A percentile compares a stretch with the other conserved stretches of the same genome.
Evolutionary conservation across 2,329 filamentous ascomycete species (phyloP).

Genomic region (Shiraia sp.): DNA sequence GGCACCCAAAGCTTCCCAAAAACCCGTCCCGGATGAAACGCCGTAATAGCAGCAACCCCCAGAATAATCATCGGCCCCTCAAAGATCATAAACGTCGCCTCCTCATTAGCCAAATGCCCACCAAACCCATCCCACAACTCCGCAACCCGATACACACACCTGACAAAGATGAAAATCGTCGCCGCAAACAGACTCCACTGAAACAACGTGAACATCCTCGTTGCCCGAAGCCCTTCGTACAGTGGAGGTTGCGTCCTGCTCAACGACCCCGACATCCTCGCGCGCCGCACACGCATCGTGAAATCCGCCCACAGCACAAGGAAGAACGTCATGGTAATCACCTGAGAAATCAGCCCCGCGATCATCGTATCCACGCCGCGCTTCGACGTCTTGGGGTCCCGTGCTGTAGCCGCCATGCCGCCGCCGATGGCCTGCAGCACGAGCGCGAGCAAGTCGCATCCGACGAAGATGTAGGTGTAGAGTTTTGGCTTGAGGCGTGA

Average conservation of each 20-base stretch:
- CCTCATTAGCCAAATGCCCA: conserved; percentile 50
- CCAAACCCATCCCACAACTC: conserved; percentile 52
- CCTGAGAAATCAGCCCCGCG: conserved; percentile 59
- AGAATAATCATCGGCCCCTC: conserved; percentile 56
- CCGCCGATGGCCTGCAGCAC: conserved; percentile 61
- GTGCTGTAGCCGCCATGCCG: conserved; percentile 57
- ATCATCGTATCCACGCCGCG: conserved; percentile 59
- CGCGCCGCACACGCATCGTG: conserved; percentile 19
- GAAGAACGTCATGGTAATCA: conserved; percentile 56
- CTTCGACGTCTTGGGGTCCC: conserved; percentile 43
- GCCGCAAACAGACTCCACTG: conserved; percentile 43
- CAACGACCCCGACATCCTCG: conserved; percentile 19
- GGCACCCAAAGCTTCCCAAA: conserved; percentile 30
- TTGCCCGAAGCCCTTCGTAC: conserved; percentile 20
- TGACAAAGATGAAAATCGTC: conserved; percentile 50
- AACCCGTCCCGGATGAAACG: conserved; percentile 48
- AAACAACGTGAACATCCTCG: conserved; percentile 19
- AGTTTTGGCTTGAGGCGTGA: conserved; percentile 34
- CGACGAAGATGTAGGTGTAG: conserved; percentile 62
- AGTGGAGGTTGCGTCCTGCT: conserved; percentile 23
- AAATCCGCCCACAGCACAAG: conserved; percentile 46
- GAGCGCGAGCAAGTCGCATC: conserved; percentile 61
- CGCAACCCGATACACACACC: conserved; percentile 53
- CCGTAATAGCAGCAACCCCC: conserved; percentile 50
- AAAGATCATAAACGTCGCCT: conserved; percentile 54